These are phyloP conservation scores for Styphnolobium japonicum DNA, from an alignment of 306 rosid genomes.

Conservation along the genomic window DNA sequence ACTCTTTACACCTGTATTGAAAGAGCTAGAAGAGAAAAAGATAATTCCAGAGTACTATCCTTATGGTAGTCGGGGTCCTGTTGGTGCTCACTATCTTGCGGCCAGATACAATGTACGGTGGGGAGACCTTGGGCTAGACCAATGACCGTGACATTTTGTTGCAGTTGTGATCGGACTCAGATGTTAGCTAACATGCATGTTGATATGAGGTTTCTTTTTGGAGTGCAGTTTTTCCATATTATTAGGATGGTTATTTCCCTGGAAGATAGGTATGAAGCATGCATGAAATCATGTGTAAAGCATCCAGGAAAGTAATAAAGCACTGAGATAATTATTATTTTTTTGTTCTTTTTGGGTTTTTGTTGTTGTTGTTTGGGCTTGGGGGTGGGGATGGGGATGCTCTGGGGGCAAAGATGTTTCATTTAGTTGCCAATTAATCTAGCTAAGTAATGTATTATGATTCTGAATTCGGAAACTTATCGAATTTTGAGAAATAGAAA, in stretches of 20 bases:
- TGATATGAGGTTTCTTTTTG: slow-evolving; percentile 15
- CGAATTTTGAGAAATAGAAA: not conserved
- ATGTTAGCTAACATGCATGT: slow-evolving; percentile 5
- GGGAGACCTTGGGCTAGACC: slow-evolving; percentile 73
- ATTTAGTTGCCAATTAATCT: not conserved
- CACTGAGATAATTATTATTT: slow-evolving; percentile 6
- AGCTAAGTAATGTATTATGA: not conserved
- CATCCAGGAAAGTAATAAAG: slow-evolving; percentile 22
- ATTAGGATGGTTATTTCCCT: slow-evolving; percentile 15
- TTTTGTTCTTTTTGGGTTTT: not conserved
- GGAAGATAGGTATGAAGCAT: slow-evolving; percentile 17
- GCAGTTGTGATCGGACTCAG: not conserved
- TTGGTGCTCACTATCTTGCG: slow-evolving; percentile 88
- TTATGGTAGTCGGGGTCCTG: slow-evolving; percentile 88
- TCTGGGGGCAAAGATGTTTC: not conserved
- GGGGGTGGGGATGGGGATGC: not conserved
- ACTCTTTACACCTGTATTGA: slow-evolving; percentile 74
- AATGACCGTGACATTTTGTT: slow-evolving; percentile 21
- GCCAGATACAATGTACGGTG: slow-evolving; percentile 77
- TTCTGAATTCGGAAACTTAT: not conserved
- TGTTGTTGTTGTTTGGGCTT: not conserved
- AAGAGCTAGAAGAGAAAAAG: slow-evolving; percentile 74
- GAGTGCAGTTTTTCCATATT: not conserved
- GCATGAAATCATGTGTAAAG: slow-evolving; percentile 29
- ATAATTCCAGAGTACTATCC: slow-evolving; percentile 85